phyloP scores from a whole-genome alignment of 805 yeast genomes.

The Teunomyces atbi region DNA sequence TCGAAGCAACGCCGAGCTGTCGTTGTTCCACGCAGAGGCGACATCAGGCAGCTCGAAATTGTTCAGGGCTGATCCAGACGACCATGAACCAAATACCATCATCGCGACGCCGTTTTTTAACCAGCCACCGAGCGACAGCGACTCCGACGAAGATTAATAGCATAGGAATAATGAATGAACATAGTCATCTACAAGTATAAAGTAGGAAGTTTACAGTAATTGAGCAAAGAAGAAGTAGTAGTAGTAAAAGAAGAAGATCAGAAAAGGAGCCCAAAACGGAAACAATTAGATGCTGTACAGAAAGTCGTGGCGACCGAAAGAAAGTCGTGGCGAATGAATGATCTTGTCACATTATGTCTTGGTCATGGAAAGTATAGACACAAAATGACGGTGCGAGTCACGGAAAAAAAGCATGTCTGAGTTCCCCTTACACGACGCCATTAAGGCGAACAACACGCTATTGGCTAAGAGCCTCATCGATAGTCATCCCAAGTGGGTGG shows the following conservation, averaged over 20 bases:
- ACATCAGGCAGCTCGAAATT: background rate
- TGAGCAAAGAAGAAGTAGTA: background rate
- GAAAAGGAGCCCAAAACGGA: background rate
- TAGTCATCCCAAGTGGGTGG: slow-evolving; percentile 47
- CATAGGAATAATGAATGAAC: background rate
- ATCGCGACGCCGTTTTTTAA: slow-evolving; percentile 39
- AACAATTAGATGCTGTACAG: background rate
- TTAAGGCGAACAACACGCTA: slow-evolving; percentile 55
- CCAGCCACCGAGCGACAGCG: slow-evolving; percentile 39
- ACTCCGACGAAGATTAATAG: slow-evolving; percentile 13
- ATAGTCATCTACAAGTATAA: no score
- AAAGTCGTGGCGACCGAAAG: background rate
- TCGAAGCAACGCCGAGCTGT: slow-evolving; percentile 1
- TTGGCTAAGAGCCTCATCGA: slow-evolving; percentile 51
- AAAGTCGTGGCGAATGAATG: no score
- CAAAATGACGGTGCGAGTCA: background rate
- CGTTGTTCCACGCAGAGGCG: background rate
- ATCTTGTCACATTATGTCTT: no score
- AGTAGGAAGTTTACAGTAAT: background rate
- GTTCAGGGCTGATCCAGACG: background rate
- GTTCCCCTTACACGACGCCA: slow-evolving; percentile 55
- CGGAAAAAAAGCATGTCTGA: background rate
- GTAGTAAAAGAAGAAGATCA: background rate
- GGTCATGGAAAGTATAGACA: no score
- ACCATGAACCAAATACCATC: slow-evolving; percentile 15